These are phyloP conservation scores for Leucoagaricus sp. DNA, from an alignment of 1,284 basidiomycete species.

Conservation along the genomic window DNA sequence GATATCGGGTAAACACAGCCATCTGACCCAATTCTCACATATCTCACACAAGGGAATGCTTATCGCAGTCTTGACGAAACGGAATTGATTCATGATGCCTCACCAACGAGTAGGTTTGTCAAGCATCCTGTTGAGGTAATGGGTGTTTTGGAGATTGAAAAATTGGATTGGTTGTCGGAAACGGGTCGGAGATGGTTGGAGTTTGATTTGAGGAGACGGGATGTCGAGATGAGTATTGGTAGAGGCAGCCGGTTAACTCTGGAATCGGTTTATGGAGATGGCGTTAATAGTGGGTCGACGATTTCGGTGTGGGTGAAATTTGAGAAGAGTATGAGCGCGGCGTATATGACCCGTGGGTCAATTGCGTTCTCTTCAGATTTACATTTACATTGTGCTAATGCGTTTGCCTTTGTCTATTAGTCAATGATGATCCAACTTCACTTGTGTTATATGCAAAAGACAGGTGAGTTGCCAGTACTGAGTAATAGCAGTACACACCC, in stretches of 20 bases:
- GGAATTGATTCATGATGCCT: slow-evolving; percentile 28
- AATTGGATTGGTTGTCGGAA: slow-evolving; percentile 47
- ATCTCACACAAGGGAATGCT: background rate
- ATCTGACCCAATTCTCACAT: background rate
- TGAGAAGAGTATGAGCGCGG: slow-evolving; percentile 9
- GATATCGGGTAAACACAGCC: slow-evolving; percentile 24
- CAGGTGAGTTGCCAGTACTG: slow-evolving; percentile 16
- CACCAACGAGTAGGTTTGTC: slow-evolving; percentile 19
- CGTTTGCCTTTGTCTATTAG: slow-evolving; percentile 19
- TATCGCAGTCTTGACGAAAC: slow-evolving; percentile 37
- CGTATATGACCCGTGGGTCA: slow-evolving; percentile 43
- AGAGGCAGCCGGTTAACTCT: slow-evolving; percentile 24
- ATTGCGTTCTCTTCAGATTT: background rate
- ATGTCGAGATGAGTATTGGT: slow-evolving; percentile 24
- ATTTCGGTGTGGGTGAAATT: slow-evolving; percentile 15
- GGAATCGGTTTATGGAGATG: slow-evolving; percentile 22
- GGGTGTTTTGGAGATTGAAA: slow-evolving; percentile 45
- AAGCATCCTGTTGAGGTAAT: slow-evolving; percentile 41
- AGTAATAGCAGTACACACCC: background rate
- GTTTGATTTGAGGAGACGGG: slow-evolving; percentile 41
- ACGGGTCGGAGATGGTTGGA: slow-evolving; percentile 40
- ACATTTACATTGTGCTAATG: background rate
- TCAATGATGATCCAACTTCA: slow-evolving; percentile 24
- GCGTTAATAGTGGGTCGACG: slow-evolving; percentile 7
- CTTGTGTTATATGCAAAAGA: slow-evolving; percentile 26